Percentiles rank a stretch among this genome's conserved stretches.
phyloP scores from a whole-genome alignment of 1,284 basidiomycete species.

The Austroboletus niveus region DNA sequence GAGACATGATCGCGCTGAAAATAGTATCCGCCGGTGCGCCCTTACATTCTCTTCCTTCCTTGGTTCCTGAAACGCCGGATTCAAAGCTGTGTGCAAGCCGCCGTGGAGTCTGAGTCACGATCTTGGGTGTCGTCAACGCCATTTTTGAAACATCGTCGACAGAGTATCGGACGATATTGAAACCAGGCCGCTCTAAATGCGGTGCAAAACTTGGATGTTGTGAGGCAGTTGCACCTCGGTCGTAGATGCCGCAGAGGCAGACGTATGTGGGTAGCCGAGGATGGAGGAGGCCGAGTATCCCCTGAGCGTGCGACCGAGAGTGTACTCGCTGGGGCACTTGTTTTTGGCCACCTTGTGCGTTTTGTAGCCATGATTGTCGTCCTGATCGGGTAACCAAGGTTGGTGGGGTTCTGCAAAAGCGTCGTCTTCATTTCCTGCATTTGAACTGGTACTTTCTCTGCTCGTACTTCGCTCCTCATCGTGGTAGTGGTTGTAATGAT shows the following conservation, averaged over 20 bases:
- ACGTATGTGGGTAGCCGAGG: constrained; percentile 17
- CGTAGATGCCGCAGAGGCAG: constrained; percentile 18
- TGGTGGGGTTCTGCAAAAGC: constrained; percentile 16
- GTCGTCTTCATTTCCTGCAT: constrained; percentile 18
- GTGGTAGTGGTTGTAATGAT: constrained; percentile 40
- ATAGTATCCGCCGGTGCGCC: constrained; percentile 18
- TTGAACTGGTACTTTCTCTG: constrained; percentile 31
- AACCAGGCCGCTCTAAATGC: constrained; percentile 54
- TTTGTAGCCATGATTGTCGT: background rate
- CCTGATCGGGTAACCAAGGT: constrained; percentile 17
- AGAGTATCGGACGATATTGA: constrained; percentile 53
- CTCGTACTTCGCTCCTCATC: constrained; percentile 29
- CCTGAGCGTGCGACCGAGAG: too few relatives aligned
- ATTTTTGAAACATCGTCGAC: constrained; percentile 9
- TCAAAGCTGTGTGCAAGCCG: constrained; percentile 9
- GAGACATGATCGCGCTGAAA: constrained; percentile 17
- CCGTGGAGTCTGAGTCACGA: background rate
- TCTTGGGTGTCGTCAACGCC: background rate
- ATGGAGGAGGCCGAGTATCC: constrained; percentile 27
- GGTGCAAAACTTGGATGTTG: constrained; percentile 51
- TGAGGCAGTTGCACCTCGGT: constrained; percentile 56
- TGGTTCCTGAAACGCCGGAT: background rate
- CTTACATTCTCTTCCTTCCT: constrained; percentile 2
- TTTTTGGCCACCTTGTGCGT: background rate
- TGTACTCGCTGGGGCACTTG: too few relatives aligned